A percentile compares a stretch with the other conserved stretches of the same genome.
Conservation (phyloP, 2,329 filamentous ascomycete genomes). For the Fusarium sambucinum region DNA sequence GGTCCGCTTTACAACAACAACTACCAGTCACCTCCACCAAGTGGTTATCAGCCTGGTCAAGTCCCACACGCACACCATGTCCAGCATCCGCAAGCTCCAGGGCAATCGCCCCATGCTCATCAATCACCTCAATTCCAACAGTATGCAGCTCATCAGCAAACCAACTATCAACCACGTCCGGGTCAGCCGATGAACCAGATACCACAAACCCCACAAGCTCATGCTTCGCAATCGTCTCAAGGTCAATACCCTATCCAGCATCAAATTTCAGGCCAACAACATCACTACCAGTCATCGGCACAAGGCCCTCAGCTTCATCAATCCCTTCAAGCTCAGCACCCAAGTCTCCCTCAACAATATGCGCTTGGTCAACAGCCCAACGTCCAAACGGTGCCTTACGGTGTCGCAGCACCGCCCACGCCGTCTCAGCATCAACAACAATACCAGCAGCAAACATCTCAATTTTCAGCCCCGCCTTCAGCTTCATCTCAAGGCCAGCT, state of each 20-base stretch:
- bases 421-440: conserved; percentile 15
- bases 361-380: background rate
- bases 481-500: conserved; percentile 6
- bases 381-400: conserved; percentile 19
- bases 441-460: conserved; percentile 24
- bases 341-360: conserved; percentile 14
- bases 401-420: conserved; percentile 17
- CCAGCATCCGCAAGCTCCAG: background rate
- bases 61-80: background rate
- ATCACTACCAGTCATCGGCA: background rate
- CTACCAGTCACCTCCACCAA: conserved; percentile 9
- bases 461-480: conserved; percentile 21
- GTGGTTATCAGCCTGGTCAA: conserved; percentile 5
- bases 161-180: background rate
- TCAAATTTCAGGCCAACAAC: background rate
- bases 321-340: background rate
- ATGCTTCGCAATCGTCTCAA: background rate
- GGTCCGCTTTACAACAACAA: conserved; percentile 10
- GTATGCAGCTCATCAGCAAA: background rate
- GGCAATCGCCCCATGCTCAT: background rate
- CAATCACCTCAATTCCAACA: background rate
- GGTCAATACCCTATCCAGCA: background rate
- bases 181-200: background rate
- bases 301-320: background rate
- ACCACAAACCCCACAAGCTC: background rate